phyloP scores from a whole-genome alignment of 1,284 basidiomycete species.

The Exobasidium rhododendri region DNA sequence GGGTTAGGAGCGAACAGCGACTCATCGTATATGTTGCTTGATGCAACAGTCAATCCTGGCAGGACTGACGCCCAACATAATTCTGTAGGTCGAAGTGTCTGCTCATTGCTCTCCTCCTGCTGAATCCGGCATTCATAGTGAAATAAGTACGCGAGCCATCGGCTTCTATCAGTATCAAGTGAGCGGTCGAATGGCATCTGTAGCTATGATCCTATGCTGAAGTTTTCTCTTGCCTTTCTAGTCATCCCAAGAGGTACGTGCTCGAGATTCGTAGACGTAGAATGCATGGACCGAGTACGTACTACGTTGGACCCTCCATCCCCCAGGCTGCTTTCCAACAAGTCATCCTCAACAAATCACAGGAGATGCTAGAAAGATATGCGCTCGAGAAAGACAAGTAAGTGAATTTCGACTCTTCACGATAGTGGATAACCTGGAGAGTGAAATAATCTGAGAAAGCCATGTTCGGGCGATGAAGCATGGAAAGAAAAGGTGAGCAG shows the following conservation, averaged over 20 bases:
- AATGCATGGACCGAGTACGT: no score
- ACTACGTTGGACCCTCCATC: no score
- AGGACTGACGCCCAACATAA: slow-evolving; percentile 2
- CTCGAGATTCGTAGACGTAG: no score
- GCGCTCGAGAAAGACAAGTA: neutral
- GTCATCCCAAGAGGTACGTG: slow-evolving; percentile 4
- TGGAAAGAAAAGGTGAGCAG: neutral
- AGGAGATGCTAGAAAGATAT: slow-evolving; percentile 3
- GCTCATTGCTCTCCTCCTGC: neutral
- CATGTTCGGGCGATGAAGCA: neutral
- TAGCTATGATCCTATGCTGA: no score
- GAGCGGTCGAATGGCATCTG: neutral
- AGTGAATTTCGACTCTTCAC: no score
- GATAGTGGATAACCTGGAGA: neutral
- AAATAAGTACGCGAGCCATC: slow-evolving; percentile 11
- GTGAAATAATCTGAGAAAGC: neutral
- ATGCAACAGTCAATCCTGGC: slow-evolving; percentile 3
- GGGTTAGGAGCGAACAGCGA: no score
- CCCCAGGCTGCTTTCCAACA: slow-evolving; percentile 9
- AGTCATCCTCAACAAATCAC: slow-evolving; percentile 7
- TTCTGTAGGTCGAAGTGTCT: neutral
- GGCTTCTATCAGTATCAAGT: slow-evolving; percentile 9
- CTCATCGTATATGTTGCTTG: no score
- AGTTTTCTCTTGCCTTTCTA: neutral
- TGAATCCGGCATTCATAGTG: neutral